Evolutionary conservation across 2,329 filamentous ascomycete species (phyloP).

Genomic region (Fusarium sarcochroum): DNA sequence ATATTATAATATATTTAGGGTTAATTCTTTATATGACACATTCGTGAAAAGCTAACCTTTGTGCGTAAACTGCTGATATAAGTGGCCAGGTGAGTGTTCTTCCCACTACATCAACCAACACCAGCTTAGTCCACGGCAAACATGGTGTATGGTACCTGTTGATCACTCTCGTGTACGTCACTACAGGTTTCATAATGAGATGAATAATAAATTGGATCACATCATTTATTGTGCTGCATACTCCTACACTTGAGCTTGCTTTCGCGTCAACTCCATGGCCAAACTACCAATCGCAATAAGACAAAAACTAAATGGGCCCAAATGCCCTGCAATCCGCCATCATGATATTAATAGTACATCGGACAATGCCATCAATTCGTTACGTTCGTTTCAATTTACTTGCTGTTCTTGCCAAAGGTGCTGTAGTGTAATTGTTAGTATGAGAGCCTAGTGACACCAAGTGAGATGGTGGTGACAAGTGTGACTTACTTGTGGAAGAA

Average conservation of each 20-base stretch:
- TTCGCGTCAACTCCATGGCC: conserved; percentile 21
- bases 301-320: background rate
- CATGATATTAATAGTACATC: conserved; percentile 21
- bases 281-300: conserved; percentile 12
- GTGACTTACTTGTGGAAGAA: conserved; percentile 70
- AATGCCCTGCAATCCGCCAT: conserved; percentile 1
- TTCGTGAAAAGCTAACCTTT: no score
- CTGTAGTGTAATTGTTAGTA: conserved; percentile 37
- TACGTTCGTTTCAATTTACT: conserved; percentile 38
- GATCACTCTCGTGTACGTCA: conserved; percentile 12
- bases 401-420: conserved; percentile 53
- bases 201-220: background rate
- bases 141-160: conserved; percentile 12
- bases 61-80: no score
- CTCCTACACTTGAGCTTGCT: conserved; percentile 27
- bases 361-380: conserved; percentile 8
- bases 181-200: background rate
- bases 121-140: no score
- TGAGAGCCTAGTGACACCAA: background rate
- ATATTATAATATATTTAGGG: no score
- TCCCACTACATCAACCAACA: no score
- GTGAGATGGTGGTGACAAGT: background rate
- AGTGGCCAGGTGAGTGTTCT: no score
- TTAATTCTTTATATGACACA: no score
- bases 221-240: conserved; percentile 25